These are phyloP conservation scores for Gracilariopsis chorda DNA, from an alignment of 23 red algal species.

Conservation along the genomic window DNA sequence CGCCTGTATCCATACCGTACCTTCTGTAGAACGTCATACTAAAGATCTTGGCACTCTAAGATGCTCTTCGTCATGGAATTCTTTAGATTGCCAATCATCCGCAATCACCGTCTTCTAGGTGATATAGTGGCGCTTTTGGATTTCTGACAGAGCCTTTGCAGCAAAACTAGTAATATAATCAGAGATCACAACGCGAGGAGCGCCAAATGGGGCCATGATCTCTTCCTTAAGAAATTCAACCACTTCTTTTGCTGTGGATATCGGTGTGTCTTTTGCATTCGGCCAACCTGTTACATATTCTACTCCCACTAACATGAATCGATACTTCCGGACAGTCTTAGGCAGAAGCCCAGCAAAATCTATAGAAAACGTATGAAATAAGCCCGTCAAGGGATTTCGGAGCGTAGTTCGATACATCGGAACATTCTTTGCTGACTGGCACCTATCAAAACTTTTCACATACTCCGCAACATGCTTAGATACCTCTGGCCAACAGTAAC, in stretches of 20 bases:
- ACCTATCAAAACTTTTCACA: not conserved
- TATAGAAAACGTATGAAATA: not conserved
- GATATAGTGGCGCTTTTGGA: not conserved
- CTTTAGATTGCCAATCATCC: not conserved
- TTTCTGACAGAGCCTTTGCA: not conserved
- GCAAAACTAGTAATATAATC: not conserved
- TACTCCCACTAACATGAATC: not conserved
- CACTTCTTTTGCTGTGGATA: not conserved
- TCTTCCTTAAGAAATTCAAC: not conserved
- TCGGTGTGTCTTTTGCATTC: not conserved
- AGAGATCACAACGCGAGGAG: not conserved
- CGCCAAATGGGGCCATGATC: not conserved
- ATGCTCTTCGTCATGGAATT: not conserved
- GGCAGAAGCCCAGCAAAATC: not conserved
- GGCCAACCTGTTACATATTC: constrained; percentile 15
- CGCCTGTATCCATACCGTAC: not conserved
- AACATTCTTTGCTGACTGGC: not conserved
- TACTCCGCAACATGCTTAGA: not conserved
- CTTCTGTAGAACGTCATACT: not conserved
- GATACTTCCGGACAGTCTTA: not conserved
- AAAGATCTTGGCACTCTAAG: not conserved
- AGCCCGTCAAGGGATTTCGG: not conserved
- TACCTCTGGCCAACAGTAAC: not conserved
- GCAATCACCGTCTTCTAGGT: not conserved
- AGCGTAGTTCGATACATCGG: not conserved